These are phyloP conservation scores for Pleodorina starrii DNA, from an alignment of 139 green algal species.

Conservation along the genomic window DNA sequence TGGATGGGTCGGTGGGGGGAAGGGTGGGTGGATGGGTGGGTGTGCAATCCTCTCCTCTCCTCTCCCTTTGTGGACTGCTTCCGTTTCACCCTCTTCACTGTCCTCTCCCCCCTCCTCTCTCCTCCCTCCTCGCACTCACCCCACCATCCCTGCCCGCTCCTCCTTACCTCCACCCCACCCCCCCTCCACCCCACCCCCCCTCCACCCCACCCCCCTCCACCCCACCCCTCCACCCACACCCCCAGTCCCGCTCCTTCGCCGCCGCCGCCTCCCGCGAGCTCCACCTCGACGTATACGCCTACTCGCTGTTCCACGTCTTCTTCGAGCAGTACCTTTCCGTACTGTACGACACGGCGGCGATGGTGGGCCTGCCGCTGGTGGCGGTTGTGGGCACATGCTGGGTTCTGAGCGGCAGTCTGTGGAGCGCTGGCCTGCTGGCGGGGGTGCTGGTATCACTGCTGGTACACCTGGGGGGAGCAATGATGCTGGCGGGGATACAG, in stretches of 20 bases:
- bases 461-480: constrained; percentile 84
- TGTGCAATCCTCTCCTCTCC: not conserved
- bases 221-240: no score
- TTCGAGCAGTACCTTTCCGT: constrained; percentile 93
- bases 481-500: constrained; percentile 86
- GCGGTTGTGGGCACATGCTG: constrained; percentile 54
- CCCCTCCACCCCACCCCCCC: not conserved
- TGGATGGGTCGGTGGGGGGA: constrained; percentile 4
- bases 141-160: not conserved
- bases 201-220: not conserved
- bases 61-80: not conserved
- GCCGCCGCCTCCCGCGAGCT: constrained; percentile 60
- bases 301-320: constrained; percentile 95
- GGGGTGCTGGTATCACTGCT: constrained; percentile 77
- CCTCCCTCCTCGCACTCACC: not conserved
- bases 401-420: constrained; percentile 65
- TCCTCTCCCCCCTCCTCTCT: no score
- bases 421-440: constrained; percentile 70
- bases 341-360: constrained; percentile 32
- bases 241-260: constrained; percentile 27
- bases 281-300: constrained; percentile 84
- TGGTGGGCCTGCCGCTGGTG: constrained; percentile 58
- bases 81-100: no score
- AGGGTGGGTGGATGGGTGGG: not conserved
- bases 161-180: not conserved